phyloP scores from a whole-genome alignment of 306 rosid genomes.

The Lagenaria siceraria region DNA sequence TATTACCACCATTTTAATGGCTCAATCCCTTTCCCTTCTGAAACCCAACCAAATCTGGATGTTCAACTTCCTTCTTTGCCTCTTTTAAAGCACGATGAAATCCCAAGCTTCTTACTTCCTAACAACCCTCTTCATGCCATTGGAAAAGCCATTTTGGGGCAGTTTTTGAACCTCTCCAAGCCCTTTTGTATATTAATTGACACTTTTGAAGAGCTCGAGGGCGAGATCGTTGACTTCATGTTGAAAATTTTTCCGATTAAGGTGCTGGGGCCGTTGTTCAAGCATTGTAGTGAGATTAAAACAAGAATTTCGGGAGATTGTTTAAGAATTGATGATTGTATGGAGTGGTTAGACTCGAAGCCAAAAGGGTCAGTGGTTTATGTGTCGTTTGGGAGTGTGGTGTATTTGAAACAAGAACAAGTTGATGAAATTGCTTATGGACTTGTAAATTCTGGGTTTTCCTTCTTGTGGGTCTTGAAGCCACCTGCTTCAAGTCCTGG shows the following conservation, averaged over 20 bases:
- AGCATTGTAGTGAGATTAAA: background rate
- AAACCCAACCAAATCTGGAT: slow-evolving; percentile 8
- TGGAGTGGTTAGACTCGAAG: slow-evolving; percentile 17
- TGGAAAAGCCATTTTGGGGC: slow-evolving; percentile 8
- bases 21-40: slow-evolving; percentile 14
- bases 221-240: slow-evolving; percentile 1
- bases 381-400: slow-evolving; percentile 27
- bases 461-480: slow-evolving; percentile 28
- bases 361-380: slow-evolving; percentile 17
- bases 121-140: background rate
- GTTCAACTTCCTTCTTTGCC: slow-evolving; percentile 21
- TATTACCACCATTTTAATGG: slow-evolving; percentile 11
- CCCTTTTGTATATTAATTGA: slow-evolving; percentile 21
- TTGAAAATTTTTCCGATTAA: slow-evolving; percentile 2
- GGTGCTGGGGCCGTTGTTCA: slow-evolving; percentile 20
- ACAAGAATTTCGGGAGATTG: background rate
- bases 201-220: slow-evolving; percentile 23
- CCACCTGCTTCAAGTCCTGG: slow-evolving; percentile 10
- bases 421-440: slow-evolving; percentile 27
- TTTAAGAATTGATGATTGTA: slow-evolving; percentile 10
- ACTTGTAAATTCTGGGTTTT: slow-evolving; percentile 8
- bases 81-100: slow-evolving; percentile 15
- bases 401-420: slow-evolving; percentile 19
- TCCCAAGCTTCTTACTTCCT: slow-evolving; percentile 21
- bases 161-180: slow-evolving; percentile 14